Evolutionary conservation across 148 eudicot species (phyloP).

Genomic region (Diospyros kaki): DNA sequence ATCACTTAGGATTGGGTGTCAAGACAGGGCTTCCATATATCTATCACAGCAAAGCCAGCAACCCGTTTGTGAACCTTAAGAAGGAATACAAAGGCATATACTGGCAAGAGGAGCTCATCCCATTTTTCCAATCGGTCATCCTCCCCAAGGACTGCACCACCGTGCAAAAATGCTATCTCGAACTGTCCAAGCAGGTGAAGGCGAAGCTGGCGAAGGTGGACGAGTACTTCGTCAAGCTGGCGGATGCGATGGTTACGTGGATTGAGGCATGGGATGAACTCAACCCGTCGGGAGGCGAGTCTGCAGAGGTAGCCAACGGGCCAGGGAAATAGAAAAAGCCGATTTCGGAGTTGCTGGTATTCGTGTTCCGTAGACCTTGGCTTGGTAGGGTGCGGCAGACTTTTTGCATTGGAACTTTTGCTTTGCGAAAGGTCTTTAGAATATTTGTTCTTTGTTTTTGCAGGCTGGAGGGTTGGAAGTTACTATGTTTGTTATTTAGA

Average conservation of each 20-base stretch:
- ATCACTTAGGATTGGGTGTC: slow-evolving; percentile 76
- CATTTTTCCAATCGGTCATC: slow-evolving; percentile 68
- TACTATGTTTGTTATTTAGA: background rate
- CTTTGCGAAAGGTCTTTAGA: background rate
- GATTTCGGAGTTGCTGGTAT: background rate
- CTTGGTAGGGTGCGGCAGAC: no score
- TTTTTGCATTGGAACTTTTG: background rate
- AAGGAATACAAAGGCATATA: slow-evolving; percentile 92
- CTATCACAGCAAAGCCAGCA: slow-evolving; percentile 92
- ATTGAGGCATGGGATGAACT: slow-evolving; percentile 90
- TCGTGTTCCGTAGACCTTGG: background rate
- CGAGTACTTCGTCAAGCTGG: slow-evolving; percentile 78
- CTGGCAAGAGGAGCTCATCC: slow-evolving; percentile 93
- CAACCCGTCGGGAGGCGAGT: slow-evolving; percentile 34
- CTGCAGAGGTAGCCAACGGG: slow-evolving; percentile 33
- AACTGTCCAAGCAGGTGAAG: slow-evolving; percentile 74
- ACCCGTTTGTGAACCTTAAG: slow-evolving; percentile 82
- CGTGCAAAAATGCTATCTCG: slow-evolving; percentile 74
- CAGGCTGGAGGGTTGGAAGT: slow-evolving; percentile 6
- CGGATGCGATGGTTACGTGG: slow-evolving; percentile 88
- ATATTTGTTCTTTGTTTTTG: slow-evolving; percentile 2
- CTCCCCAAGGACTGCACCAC: slow-evolving; percentile 73
- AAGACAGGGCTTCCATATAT: slow-evolving; percentile 92
- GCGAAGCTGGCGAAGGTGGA: slow-evolving; percentile 77
- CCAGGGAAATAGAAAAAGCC: slow-evolving; percentile 24